Percentiles rank a stretch among this genome's conserved stretches.
phyloP scores from a whole-genome alignment of 495 filamentous ascomycete genomes.

The Xylaria venustula region DNA sequence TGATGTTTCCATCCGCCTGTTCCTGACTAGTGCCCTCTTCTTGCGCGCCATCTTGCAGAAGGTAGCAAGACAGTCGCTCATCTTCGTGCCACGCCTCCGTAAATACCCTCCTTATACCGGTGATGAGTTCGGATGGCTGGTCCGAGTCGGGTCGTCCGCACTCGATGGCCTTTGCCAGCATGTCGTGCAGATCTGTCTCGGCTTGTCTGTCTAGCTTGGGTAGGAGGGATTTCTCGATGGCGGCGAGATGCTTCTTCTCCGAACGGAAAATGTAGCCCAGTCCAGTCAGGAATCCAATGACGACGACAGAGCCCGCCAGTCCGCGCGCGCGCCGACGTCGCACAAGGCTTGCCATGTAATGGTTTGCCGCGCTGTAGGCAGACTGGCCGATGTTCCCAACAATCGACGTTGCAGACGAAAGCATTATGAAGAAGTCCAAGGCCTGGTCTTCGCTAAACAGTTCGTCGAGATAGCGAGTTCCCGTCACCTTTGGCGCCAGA shows the following conservation, averaged over 20 bases:
- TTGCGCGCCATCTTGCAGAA: neutral
- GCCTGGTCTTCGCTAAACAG: slow-evolving; percentile 27
- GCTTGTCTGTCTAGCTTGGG: neutral
- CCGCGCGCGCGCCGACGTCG: slow-evolving; percentile 24
- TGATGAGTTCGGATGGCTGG: neutral
- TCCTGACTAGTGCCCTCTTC: neutral
- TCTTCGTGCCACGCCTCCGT: neutral
- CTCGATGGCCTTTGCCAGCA: neutral
- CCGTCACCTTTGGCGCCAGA: slow-evolving; percentile 36
- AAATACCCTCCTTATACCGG: neutral
- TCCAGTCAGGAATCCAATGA: slow-evolving; percentile 47
- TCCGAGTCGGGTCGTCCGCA: neutral
- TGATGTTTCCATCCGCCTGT: no score
- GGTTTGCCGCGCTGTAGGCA: slow-evolving; percentile 51
- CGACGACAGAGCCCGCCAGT: slow-evolving; percentile 37
- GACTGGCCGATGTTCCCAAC: slow-evolving; percentile 46
- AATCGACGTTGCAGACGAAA: slow-evolving; percentile 47
- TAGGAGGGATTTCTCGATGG: neutral
- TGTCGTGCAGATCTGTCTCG: neutral
- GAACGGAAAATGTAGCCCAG: slow-evolving; percentile 41
- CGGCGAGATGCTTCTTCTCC: neutral
- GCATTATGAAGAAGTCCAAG: slow-evolving; percentile 55
- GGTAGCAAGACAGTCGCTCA: neutral
- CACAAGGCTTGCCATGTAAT: slow-evolving; percentile 39
- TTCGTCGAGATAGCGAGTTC: slow-evolving; percentile 27